These are phyloP conservation scores for Phyllosticta citriasiana DNA, from an alignment of 2,329 filamentous ascomycete species.

Conservation along the genomic window DNA sequence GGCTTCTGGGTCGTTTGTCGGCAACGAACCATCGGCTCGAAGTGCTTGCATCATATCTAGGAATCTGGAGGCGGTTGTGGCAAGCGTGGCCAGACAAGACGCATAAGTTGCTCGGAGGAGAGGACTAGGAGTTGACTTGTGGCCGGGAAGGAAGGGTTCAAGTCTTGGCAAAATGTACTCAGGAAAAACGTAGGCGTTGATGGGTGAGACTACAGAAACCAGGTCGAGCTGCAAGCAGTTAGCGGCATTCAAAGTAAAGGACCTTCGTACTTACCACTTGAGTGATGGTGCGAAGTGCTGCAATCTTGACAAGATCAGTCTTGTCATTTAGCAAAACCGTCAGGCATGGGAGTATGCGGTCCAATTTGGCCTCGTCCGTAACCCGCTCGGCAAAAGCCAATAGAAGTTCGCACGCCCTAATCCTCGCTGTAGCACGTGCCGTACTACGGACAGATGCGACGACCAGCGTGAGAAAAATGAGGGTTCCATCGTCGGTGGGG, in stretches of 20 bases:
- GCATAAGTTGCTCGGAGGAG: conserved; percentile 86
- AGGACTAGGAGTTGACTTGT: conserved; percentile 44
- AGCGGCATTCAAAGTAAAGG: not conserved
- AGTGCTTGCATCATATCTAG: conserved; percentile 86
- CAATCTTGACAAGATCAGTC: conserved; percentile 73
- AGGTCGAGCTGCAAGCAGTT: conserved; percentile 50
- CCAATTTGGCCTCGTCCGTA: conserved; percentile 91
- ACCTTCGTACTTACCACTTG: conserved; percentile 49
- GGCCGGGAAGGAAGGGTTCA: conserved; percentile 44
- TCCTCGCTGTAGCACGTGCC: conserved; percentile 73
- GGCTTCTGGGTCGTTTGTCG: conserved; percentile 65
- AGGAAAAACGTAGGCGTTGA: conserved; percentile 58
- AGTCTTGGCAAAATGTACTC: conserved; percentile 55
- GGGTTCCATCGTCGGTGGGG: conserved; percentile 72
- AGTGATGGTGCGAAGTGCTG: conserved; percentile 76
- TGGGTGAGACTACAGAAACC: conserved; percentile 74
- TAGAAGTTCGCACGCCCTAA: conserved; percentile 83
- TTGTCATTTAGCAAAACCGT: conserved; percentile 74
- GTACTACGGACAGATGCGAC: conserved; percentile 85
- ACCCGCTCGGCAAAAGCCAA: conserved; percentile 83
- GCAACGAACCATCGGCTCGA: conserved; percentile 70
- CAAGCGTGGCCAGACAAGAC: conserved; percentile 79
- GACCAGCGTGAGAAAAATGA: conserved; percentile 84
- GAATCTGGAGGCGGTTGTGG: conserved; percentile 74
- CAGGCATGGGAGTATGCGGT: conserved; percentile 83